Conservation (phyloP, 78 protist genomes). For the Dictyostelium capitatum region DNA sequence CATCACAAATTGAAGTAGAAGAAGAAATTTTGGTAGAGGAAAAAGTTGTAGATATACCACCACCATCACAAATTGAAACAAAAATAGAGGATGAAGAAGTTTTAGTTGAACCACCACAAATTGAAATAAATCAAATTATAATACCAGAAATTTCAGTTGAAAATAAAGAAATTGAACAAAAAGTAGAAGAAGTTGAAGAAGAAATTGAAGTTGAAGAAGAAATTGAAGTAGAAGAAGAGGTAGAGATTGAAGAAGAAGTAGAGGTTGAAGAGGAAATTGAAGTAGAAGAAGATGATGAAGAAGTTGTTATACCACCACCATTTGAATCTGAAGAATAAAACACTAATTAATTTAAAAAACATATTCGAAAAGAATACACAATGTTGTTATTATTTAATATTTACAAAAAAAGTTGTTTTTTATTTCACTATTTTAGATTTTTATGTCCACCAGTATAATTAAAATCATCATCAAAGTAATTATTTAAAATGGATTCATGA, state of each 20-base stretch:
- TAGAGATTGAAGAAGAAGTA: not conserved
- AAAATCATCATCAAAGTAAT: constrained; percentile 15
- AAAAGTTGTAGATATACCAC: not conserved
- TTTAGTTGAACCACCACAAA: not conserved
- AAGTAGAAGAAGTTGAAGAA: not conserved
- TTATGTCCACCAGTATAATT: not conserved
- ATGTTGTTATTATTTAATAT: not conserved
- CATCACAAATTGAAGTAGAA: no score
- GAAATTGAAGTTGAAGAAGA: constrained; percentile 2
- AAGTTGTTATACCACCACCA: not conserved
- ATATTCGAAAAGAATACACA: not conserved
- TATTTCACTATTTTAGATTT: not conserved
- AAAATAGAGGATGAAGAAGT: not conserved
- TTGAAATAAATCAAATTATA: not conserved
- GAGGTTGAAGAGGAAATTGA: not conserved
- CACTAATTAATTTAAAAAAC: no score
- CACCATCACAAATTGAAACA: not conserved
- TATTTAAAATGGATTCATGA: constrained; percentile 11
- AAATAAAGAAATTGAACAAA: not conserved
- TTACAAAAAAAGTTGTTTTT: not conserved
- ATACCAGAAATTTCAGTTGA: no score
- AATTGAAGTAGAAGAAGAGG: not conserved
- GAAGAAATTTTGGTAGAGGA: no score
- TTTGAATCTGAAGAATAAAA: no score
- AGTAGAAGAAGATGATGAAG: not conserved